Base-by-base conservation (phyloP, 2,329 filamentous ascomycete genomes). In the Clonostachys sp. region DNA sequence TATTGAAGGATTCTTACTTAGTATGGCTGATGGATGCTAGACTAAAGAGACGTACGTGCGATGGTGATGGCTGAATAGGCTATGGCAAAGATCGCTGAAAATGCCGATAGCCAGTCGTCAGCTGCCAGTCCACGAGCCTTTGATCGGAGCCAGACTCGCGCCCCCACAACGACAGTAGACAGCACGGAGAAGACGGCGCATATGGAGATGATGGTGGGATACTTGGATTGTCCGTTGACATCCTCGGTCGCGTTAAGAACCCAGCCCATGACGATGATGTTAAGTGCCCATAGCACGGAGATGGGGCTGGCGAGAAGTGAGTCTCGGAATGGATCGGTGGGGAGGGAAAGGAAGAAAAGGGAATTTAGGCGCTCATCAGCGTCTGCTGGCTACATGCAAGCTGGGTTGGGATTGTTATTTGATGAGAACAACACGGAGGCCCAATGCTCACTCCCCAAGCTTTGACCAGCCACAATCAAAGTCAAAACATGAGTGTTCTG, bases 11-110 rank as follows among this genome's bases (percentile, higher is more conserved):
- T 40, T 3, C 8, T 42, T 30, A 3, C 24, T 30, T 30, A 16
- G n/a, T 3, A 42, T 13, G 5, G 13, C 2, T 42, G 17, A 14
- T 47, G 14, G 36, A n/a, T n/a, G n/a, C n/a, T n/a, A 20, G 12
- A 30, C 12, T 13, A 14, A 13, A 6, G 44, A 45, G 34, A 59
- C 73, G 50, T 63, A 77, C 72, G 75, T 20, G 67, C 61, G 34
- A 79, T 77, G 50, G 73, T 78, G 5, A 78, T 61, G 6, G 65
- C 61, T 7, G 72, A 75, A 55, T 80, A 80, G 6, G 71, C 55
- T 30, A 79, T 54, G 41, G 70, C 72, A 51, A 77, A 78, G 1
- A 67, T 39, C 67, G 68, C 61, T 7, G 71, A 70, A 10, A 71
- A 30, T 1, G 63, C 52, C 1, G 64, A 53, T 60, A 71, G 61